Evolutionary conservation across 495 filamentous ascomycete genomes (phyloP).

Genomic region (Podospora bellae-mahoneyi): DNA sequence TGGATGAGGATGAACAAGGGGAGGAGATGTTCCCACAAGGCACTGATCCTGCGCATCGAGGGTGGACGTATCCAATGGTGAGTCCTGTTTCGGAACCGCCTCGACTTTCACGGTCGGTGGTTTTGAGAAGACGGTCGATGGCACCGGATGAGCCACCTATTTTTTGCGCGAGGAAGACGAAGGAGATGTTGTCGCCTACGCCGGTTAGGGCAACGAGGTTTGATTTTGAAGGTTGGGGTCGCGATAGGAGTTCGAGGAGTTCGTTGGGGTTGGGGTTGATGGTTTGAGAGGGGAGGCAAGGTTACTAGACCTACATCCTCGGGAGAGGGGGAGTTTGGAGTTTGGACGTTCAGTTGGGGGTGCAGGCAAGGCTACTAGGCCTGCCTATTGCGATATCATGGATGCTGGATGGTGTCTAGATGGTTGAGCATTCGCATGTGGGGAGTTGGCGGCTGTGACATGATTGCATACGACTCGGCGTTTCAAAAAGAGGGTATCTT

Average conservation of each 20-base stretch:
- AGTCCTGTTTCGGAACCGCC: neutral
- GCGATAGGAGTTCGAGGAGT: constrained; percentile 17
- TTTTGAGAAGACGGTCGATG: neutral
- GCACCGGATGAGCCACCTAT: constrained; percentile 6
- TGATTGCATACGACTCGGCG: neutral
- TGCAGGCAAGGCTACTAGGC: no score
- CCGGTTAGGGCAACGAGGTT: constrained; percentile 23
- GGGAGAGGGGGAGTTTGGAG: no score
- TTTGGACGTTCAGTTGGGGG: no score
- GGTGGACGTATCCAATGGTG: constrained; percentile 7
- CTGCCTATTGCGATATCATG: neutral
- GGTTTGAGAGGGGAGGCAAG: neutral
- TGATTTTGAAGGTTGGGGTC: constrained; percentile 27
- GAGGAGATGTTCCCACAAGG: neutral
- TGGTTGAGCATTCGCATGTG: neutral
- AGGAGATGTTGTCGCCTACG: constrained; percentile 26
- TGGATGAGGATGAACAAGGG: constrained; percentile 10
- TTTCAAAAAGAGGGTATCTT: neutral
- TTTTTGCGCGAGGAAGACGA: constrained; percentile 23
- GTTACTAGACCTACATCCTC: no score
- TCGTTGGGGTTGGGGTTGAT: constrained; percentile 17
- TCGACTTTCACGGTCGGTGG: neutral
- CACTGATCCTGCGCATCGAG: neutral
- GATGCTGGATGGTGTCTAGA: neutral
- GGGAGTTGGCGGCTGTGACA: neutral